A percentile compares a stretch with the other conserved stretches of the same genome.
These are phyloP conservation scores for Fomitopsis pinicola DNA, from an alignment of 1,284 basidiomycete species.

Conservation along the genomic window DNA sequence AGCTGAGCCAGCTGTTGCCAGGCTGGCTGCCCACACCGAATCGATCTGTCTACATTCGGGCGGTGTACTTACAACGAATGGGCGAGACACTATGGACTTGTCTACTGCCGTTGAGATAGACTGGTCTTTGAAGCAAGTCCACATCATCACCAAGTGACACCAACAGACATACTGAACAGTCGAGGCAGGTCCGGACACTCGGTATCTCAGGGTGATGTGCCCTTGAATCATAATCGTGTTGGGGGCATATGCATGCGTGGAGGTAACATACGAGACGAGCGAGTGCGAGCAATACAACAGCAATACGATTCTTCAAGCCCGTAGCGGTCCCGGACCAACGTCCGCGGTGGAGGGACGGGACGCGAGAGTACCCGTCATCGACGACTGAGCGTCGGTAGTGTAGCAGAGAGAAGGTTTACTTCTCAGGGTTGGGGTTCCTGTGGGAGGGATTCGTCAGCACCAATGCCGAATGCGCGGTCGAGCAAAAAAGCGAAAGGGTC, in stretches of 20 bases:
- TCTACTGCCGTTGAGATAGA: too few relatives aligned
- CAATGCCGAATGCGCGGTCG: slow-evolving; percentile 5
- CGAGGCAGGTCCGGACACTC: too few relatives aligned
- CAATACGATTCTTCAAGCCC: slow-evolving; percentile 16
- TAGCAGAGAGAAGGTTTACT: slow-evolving; percentile 41
- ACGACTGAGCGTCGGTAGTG: slow-evolving; percentile 16
- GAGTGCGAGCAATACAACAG: slow-evolving; percentile 20
- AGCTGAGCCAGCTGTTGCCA: too few relatives aligned
- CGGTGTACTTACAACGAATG: too few relatives aligned
- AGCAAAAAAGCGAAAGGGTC: slow-evolving; percentile 35
- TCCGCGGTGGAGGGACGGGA: slow-evolving; percentile 8
- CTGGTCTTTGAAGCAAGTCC: too few relatives aligned
- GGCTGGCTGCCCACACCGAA: too few relatives aligned
- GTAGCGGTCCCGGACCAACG: slow-evolving; percentile 14
- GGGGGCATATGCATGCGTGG: slow-evolving; percentile 17
- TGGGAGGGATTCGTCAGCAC: slow-evolving; percentile 24
- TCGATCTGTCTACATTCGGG: too few relatives aligned
- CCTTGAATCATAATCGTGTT: slow-evolving; percentile 18
- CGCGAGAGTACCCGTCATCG: slow-evolving; percentile 5
- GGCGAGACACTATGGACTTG: too few relatives aligned
- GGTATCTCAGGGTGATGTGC: background rate
- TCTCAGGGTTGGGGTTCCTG: slow-evolving; percentile 84
- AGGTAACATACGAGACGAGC: slow-evolving; percentile 19
- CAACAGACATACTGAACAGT: too few relatives aligned
- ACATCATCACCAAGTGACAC: too few relatives aligned